Base-by-base conservation (phyloP, 305 asterid genomes). In the Solanum hybrid region DNA sequence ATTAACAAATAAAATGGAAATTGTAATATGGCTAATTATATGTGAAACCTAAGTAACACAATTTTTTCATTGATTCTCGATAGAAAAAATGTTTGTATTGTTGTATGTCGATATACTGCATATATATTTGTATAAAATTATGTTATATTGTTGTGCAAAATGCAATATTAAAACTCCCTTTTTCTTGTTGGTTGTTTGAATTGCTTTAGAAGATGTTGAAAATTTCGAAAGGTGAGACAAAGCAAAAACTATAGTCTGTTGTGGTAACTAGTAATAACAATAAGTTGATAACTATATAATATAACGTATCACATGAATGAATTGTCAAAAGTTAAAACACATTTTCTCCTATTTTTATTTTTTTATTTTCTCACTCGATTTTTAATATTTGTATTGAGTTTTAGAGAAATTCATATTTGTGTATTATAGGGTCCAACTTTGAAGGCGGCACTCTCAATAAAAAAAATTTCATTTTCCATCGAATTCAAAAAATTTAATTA, bases 401-500 rank as follows among this genome's bases (percentile, higher is more conserved):
- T 8, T 22, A 9, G 2, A 22, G 22, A 65, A 65, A 1, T 65
- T 22, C 6, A 65, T 0, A 65, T n/a, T 9, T 0, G 27, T 7
- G 1, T n/a, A 68, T n/a, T 9, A 15, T 51, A 51, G 10, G n/a
- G n/a, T 51, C 3, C n/a, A 51, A 51, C 2, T 51, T 4, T 51
- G 9, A 51, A 51, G 1, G 4, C 3, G 9, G 0, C n/a, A 2
- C 10, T 6, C 4, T 6, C 9, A 1, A 15, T 15, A 15, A 0
- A 29, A 29, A 29, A 29, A 29, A 29, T 37, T 37, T 45, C 5
- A 15, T 51, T 51, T 51, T 1, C 1, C 1, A 51, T 17, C n/a
- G 0, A 22, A 65, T 0, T n/a, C 0, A 1, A 3, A n/a, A 2
- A 0, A 4, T 6, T 4, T 68, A 0, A 68, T 68, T 24, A 24